Conservation (phyloP, 495 filamentous ascomycete genomes). For the Parathielavia appendiculata region DNA sequence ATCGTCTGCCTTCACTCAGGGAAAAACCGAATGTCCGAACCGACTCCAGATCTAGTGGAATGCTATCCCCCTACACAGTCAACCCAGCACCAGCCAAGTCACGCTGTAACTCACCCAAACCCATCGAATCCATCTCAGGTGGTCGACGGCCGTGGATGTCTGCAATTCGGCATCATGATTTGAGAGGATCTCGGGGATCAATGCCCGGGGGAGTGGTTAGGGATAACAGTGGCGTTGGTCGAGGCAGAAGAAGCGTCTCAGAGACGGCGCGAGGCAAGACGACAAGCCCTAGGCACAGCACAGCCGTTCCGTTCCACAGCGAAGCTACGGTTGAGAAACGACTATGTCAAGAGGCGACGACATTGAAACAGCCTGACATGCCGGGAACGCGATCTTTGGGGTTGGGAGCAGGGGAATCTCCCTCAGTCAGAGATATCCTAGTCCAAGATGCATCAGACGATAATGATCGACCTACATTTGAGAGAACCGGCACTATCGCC, state of each 20-base stretch:
- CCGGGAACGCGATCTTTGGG: not conserved
- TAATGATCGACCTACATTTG: too few species aligned
- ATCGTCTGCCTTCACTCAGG: slow-evolving; percentile 9
- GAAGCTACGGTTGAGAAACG: not conserved
- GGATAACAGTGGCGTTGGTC: not conserved
- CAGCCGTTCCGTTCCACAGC: too few species aligned
- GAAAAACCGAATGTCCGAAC: not conserved
- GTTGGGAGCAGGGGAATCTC: not conserved
- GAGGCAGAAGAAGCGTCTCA: too few species aligned
- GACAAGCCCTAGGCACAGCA: not conserved
- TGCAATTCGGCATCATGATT: not conserved
- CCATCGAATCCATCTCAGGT: slow-evolving; percentile 6
- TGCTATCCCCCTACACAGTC: slow-evolving; percentile 30
- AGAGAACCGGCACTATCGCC: too few species aligned
- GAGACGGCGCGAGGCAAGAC: too few species aligned
- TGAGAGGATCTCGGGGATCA: not conserved
- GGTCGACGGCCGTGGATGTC: not conserved
- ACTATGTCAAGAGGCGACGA: not conserved
- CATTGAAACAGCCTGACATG: not conserved
- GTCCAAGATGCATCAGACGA: not conserved
- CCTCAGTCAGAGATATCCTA: not conserved
- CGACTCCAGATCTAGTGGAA: slow-evolving; percentile 18
- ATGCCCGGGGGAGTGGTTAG: not conserved
- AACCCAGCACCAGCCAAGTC: slow-evolving; percentile 22
- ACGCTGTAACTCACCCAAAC: not conserved